These are phyloP conservation scores for Rhizopogon vesiculosus DNA, from an alignment of 768 basidiomycete genomes.

Conservation along the genomic window DNA sequence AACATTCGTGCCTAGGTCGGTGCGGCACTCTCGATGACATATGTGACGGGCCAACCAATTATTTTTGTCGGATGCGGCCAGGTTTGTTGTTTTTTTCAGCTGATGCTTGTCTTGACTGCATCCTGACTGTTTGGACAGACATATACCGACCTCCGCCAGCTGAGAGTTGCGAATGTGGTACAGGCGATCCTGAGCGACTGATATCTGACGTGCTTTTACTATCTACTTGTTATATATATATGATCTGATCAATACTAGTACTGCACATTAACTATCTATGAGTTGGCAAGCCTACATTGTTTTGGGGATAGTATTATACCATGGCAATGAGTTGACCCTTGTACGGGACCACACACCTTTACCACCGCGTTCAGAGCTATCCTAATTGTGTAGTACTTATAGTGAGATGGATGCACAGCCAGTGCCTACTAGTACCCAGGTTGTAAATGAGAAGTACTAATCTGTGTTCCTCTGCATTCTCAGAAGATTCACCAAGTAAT, in stretches of 20 bases:
- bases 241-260: not conserved
- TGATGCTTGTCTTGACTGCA: too few species aligned
- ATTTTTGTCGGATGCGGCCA: constrained; percentile 98
- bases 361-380: too few species aligned
- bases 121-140: constrained; percentile 47
- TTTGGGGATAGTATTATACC: not conserved
- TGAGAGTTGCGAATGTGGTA: constrained; percentile 90
- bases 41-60: constrained; percentile 97
- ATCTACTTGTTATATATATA: not conserved
- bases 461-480: too few species aligned
- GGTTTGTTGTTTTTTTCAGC: constrained; percentile 41
- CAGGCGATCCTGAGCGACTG: constrained; percentile 84
- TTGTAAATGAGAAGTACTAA: too few species aligned
- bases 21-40: constrained; percentile 98
- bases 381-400: too few species aligned
- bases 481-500: too few species aligned
- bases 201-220: not conserved
- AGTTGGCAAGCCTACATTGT: not conserved
- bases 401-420: too few species aligned
- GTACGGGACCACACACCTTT: too few species aligned
- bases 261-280: not conserved
- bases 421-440: too few species aligned
- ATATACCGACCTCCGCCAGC: constrained; percentile 90
- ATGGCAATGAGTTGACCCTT: too few species aligned
- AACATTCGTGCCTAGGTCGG: constrained; percentile 62